phyloP scores from a whole-genome alignment of 495 filamentous ascomycete species.

The Penicillium argentinense region DNA sequence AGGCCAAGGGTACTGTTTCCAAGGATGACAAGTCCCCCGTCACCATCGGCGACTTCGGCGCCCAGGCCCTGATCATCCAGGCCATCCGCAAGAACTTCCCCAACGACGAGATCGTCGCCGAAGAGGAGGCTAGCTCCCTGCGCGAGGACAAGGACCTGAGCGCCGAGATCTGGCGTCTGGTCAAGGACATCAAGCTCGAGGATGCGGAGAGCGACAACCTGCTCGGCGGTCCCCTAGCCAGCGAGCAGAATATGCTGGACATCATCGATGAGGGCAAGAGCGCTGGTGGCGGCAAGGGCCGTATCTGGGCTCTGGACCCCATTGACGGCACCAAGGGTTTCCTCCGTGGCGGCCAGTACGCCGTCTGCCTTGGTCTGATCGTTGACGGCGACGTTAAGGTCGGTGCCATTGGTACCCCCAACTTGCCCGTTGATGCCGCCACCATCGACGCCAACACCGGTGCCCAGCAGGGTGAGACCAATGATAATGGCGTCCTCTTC shows the following conservation, averaged over 20 bases:
- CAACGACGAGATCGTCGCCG: constrained; percentile 84
- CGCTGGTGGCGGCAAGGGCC: constrained; percentile 72
- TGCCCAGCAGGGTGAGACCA: constrained; percentile 62
- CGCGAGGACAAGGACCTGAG: constrained; percentile 64
- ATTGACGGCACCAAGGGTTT: constrained; percentile 99
- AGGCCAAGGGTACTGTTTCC: constrained; percentile 86
- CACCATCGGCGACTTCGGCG: constrained; percentile 96
- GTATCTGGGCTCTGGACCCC: constrained; percentile 96
- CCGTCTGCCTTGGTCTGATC: constrained; percentile 88
- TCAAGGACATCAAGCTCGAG: constrained; percentile 67
- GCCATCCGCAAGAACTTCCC: constrained; percentile 90
- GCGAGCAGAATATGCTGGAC: constrained; percentile 75
- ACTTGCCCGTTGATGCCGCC: constrained; percentile 78
- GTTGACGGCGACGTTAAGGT: constrained; percentile 94
- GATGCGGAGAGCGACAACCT: constrained; percentile 63
- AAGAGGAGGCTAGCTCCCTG: constrained; percentile 85
- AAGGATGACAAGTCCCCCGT: constrained; percentile 96
- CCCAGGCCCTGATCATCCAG: constrained; percentile 91
- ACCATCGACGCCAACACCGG: constrained; percentile 66
- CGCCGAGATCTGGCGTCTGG: constrained; percentile 78
- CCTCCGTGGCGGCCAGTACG: constrained; percentile 95
- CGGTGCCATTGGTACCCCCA: constrained; percentile 91
- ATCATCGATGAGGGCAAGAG: constrained; percentile 83
- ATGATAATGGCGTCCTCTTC: constrained; percentile 78
- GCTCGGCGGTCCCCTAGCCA: constrained; percentile 71